Evolutionary conservation across 805 yeast species (phyloP), one percentile per base, ranked within the genome.

Genomic region (Candida bentonensis): DNA sequence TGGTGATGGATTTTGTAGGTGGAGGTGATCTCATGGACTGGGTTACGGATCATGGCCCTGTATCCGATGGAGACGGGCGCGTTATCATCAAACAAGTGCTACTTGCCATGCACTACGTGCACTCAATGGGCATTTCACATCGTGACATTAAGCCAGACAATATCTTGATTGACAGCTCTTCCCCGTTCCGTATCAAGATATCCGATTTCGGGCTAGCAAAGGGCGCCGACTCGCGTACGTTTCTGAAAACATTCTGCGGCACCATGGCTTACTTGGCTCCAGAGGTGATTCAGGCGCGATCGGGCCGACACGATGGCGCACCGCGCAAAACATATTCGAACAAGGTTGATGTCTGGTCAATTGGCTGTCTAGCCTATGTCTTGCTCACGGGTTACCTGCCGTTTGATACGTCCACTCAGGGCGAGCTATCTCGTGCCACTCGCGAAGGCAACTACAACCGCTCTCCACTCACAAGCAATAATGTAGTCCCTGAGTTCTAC

Each of bases 11-110:
- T 57, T 83, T 79, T 54, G 94, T 92, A 22, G 80, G 94, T 1
- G 96, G 96, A 15, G 99, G 98, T 22, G 99, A 92, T 61, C 67
- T 92, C 43, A 92, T 92, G 98, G 98, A 92, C 65, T 88, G 85
- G 63, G 94, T 89, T 2, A 89, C 94, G 1, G 84, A 87, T 2
- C 82, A 84, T 61, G 96, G 96, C 2, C 52, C 63, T 1, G 82
- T 92, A 17, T 89, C 89, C 13, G 98, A 92, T 61, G 87, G 78
- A 41, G 92, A 94, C 2, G 83, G 88, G 5, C 79, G 82, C 52
- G 95, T 84, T 48, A 84, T 92, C 22, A 73, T 94, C 1, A 74
- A 76, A 51, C 98, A 92, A 61, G 79, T 89, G 1, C 63, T 92
- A 34, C 74, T 77, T 47, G 96, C 95, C 0, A 79, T 92, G 3